Percentiles rank a stretch among this genome's conserved stretches.
Evolutionary conservation across 1,284 basidiomycete species (phyloP).

Genomic region (Fomitopsis pinicola): DNA sequence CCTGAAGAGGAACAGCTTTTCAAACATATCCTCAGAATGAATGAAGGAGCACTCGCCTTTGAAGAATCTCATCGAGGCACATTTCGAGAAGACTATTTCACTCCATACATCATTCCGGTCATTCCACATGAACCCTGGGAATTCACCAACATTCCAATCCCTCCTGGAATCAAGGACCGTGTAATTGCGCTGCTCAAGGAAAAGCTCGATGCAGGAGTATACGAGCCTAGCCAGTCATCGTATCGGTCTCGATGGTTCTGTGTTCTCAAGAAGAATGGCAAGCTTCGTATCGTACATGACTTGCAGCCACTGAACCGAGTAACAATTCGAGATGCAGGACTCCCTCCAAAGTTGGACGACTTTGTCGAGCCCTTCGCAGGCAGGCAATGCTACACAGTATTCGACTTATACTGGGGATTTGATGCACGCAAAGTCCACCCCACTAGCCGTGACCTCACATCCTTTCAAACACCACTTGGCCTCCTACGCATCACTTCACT

Average conservation of each 20-base stretch:
- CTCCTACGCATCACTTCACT: not conserved
- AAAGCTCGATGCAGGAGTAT: slow-evolving; percentile 21
- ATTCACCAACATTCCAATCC: slow-evolving; percentile 36
- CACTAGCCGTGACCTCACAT: not conserved
- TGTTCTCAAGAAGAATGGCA: slow-evolving; percentile 30
- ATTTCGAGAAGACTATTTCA: slow-evolving; percentile 32
- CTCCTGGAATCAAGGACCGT: slow-evolving; percentile 30
- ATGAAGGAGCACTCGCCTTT: slow-evolving; percentile 27
- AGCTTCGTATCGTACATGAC: slow-evolving; percentile 25
- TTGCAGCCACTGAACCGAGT: slow-evolving; percentile 22
- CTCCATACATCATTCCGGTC: slow-evolving; percentile 29
- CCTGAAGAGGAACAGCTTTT: slow-evolving; percentile 29
- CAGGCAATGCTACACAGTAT: too few species aligned
- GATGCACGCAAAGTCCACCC: not conserved
- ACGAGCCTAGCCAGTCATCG: too few species aligned
- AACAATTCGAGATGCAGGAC: not conserved
- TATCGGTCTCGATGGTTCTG: slow-evolving; percentile 39
- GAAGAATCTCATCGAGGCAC: slow-evolving; percentile 30
- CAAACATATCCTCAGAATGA: slow-evolving; percentile 23
- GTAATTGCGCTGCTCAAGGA: slow-evolving; percentile 28
- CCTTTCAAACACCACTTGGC: too few species aligned
- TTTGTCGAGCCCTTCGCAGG: too few species aligned
- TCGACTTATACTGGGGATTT: not conserved
- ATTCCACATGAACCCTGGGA: too few species aligned
- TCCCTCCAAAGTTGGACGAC: too few species aligned